Evolutionary conservation across 331 rosid genomes (phyloP).

Genomic region (Malus hybrid): DNA sequence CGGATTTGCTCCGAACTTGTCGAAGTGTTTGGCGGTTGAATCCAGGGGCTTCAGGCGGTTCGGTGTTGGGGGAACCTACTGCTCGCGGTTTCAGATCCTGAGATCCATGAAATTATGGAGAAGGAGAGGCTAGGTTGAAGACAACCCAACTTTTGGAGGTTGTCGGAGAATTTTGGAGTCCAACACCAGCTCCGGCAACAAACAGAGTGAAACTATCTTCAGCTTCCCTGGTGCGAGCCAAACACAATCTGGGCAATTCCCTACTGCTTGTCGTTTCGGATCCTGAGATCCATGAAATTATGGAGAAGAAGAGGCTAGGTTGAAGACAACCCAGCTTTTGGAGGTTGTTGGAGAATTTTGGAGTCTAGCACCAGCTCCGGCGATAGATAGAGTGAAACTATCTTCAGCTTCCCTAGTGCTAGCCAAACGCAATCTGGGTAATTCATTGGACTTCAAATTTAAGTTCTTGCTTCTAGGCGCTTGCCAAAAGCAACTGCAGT

Average conservation of each 20-base stretch:
- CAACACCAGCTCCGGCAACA: too few relatives aligned
- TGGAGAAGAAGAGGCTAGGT: slow-evolving; percentile 51
- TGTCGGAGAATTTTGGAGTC: slow-evolving; percentile 52
- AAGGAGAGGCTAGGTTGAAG: slow-evolving; percentile 32
- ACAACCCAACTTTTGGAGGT: too few relatives aligned
- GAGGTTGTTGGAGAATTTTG: slow-evolving; percentile 52
- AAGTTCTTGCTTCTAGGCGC: slow-evolving; percentile 8
- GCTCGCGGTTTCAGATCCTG: slow-evolving; percentile 53
- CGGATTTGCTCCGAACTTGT: slow-evolving; percentile 1
- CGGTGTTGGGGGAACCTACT: slow-evolving; percentile 62
- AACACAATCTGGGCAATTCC: not conserved
- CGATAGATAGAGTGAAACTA: slow-evolving; percentile 19
- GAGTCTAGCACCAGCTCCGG: too few relatives aligned
- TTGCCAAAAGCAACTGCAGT: slow-evolving; percentile 24
- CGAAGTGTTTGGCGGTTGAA: slow-evolving; percentile 43
- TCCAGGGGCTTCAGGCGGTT: slow-evolving; percentile 8
- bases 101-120: slow-evolving; percentile 52
- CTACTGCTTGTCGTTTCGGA: slow-evolving; percentile 46
- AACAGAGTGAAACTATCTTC: too few relatives aligned
- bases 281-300: slow-evolving; percentile 52
- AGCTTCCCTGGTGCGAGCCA: too few relatives aligned
- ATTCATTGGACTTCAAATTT: slow-evolving; percentile 20
- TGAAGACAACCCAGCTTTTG: too few relatives aligned
- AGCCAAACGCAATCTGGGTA: slow-evolving; percentile 32
- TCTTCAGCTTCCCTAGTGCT: slow-evolving; percentile 59